These are phyloP conservation scores for Russula emetica DNA, from an alignment of 768 basidiomycete genomes.

Conservation along the genomic window DNA sequence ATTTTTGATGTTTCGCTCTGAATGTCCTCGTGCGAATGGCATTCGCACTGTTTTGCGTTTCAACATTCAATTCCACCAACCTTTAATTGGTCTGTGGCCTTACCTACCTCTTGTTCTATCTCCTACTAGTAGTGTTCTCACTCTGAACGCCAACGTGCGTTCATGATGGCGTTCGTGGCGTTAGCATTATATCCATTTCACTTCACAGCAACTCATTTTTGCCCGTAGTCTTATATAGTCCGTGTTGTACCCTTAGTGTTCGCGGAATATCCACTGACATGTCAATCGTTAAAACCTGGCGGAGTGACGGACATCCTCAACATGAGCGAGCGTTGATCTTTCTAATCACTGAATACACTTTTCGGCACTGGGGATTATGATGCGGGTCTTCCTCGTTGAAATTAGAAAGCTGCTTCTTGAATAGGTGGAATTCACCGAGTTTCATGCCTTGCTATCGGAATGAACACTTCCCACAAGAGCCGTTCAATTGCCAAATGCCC, in stretches of 20 bases:
- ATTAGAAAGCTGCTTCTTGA: too few species aligned
- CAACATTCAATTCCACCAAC: neutral
- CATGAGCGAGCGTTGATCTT: neutral
- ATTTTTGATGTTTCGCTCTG: neutral
- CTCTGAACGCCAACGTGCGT: neutral
- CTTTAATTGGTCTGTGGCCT: neutral
- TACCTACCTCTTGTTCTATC: too few species aligned
- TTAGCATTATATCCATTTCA: too few species aligned
- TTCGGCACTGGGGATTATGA: neutral
- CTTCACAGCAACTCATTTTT: too few species aligned
- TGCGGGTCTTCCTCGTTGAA: too few species aligned
- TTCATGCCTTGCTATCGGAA: too few species aligned
- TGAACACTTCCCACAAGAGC: too few species aligned
- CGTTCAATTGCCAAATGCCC: too few species aligned
- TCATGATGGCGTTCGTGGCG: neutral
- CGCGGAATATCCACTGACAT: neutral
- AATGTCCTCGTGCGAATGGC: neutral
- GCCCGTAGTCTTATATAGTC: neutral
- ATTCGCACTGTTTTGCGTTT: neutral
- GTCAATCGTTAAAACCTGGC: neutral
- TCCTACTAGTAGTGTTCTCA: neutral
- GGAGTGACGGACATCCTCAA: neutral
- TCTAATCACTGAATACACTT: neutral
- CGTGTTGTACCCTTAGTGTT: neutral
- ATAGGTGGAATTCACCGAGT: too few species aligned